Conservation (phyloP, 2,329 filamentous ascomycete genomes). For the Xylaria sp. region DNA sequence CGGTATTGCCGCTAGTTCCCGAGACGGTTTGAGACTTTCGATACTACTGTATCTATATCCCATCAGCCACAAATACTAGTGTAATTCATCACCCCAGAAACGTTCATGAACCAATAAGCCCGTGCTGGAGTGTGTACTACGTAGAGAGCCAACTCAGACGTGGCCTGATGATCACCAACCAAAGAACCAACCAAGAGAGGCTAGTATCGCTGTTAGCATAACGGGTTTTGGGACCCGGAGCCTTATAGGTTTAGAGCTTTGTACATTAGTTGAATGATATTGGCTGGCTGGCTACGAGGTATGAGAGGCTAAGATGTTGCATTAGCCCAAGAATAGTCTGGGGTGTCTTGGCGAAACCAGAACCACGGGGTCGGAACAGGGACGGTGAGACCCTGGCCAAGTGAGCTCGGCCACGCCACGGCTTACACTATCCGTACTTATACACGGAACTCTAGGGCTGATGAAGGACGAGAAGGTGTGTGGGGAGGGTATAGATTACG, state of each 20-base stretch:
- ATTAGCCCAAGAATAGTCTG: slow-evolving; percentile 16
- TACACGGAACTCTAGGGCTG: slow-evolving; percentile 4
- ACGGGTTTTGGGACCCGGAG: not conserved
- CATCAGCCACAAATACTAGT: slow-evolving; percentile 10
- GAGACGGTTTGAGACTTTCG: slow-evolving; percentile 3
- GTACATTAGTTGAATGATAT: not conserved
- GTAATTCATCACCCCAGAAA: slow-evolving; percentile 9
- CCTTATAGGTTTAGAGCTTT: not conserved
- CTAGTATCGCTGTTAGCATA: not conserved
- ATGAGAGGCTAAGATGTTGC: not conserved
- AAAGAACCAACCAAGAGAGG: no score
- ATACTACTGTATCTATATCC: not conserved
- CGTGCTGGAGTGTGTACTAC: not conserved
- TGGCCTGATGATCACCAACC: not conserved
- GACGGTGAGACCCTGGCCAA: slow-evolving; percentile 8
- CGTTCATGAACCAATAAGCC: slow-evolving; percentile 1
- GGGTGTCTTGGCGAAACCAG: slow-evolving; percentile 27
- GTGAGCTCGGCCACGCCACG: slow-evolving; percentile 22
- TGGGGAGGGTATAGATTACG: not conserved
- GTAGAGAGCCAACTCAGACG: not conserved
- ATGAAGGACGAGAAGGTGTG: not conserved
- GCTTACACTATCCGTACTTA: not conserved
- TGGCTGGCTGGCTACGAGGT: slow-evolving; percentile 2
- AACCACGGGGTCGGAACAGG: slow-evolving; percentile 26
- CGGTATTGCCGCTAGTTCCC: slow-evolving; percentile 13